A percentile compares a stretch with the other conserved stretches of the same genome.
phyloP scores from a whole-genome alignment of 371 early-diverging fungal genomes.

The Paramicrosporidium saccamoebae region DNA sequence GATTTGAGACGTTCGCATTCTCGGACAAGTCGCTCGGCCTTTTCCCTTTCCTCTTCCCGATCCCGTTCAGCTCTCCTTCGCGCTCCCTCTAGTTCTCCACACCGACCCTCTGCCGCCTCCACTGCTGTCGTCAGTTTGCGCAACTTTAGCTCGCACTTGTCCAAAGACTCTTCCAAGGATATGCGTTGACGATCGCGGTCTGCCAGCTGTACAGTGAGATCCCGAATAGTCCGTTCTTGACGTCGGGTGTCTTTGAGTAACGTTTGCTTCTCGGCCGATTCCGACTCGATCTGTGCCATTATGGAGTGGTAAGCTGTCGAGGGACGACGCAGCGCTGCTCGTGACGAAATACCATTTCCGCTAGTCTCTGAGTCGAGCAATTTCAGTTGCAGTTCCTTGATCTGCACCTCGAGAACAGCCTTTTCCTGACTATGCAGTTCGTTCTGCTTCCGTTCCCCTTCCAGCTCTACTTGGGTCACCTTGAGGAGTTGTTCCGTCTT shows the following conservation, averaged over 20 bases:
- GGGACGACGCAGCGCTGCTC: conserved; percentile 13
- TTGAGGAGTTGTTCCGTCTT: conserved; percentile 16
- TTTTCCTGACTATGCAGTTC: conserved; percentile 20
- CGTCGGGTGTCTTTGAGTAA: conserved; percentile 15
- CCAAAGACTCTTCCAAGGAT: conserved; percentile 23
- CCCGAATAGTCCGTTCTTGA: conserved; percentile 34
- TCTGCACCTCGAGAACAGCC: conserved; percentile 25
- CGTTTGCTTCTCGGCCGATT: conserved; percentile 20
- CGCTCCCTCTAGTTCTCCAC: conserved; percentile 23
- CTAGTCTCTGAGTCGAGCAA: conserved; percentile 31
- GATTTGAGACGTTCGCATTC: conserved; percentile 1
- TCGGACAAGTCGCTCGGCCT: conserved; percentile 1
- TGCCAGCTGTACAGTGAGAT: conserved; percentile 33
- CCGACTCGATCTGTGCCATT: conserved; percentile 16
- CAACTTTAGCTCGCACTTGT: conserved; percentile 23
- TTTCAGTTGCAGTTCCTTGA: conserved; percentile 28
- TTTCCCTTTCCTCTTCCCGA: conserved; percentile 15
- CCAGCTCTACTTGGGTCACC: conserved; percentile 10
- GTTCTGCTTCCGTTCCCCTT: conserved; percentile 13
- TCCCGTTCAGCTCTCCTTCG: conserved; percentile 42
- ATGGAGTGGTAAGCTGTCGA: conserved; percentile 25
- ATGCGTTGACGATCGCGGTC: conserved; percentile 32
- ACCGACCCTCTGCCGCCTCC: conserved; percentile 25
- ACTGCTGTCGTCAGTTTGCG: conserved; percentile 21
- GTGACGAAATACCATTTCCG: conserved; percentile 11